These are phyloP conservation scores for Colletotrichum sp. DNA, from an alignment of 2,329 filamentous ascomycete genomes.

Conservation along the genomic window DNA sequence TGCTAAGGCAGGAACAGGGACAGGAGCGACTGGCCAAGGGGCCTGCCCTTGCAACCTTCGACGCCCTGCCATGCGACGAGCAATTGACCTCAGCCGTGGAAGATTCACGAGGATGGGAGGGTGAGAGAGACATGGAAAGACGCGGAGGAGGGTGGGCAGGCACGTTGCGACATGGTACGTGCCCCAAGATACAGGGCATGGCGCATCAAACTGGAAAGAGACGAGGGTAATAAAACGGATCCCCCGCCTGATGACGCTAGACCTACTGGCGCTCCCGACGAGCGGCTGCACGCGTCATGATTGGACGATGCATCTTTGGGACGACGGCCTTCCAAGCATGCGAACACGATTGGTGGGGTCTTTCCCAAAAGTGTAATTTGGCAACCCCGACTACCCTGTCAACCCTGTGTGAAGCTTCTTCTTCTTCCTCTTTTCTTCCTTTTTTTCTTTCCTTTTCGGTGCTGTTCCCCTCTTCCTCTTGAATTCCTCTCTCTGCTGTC, in stretches of 20 bases:
- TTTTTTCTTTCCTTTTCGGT: neutral
- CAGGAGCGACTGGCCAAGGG: neutral
- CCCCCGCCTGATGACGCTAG: neutral
- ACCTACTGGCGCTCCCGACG: neutral
- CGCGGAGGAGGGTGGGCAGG: neutral
- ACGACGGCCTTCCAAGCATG: neutral
- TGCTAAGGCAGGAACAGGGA: slow-evolving; percentile 15
- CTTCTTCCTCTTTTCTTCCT: neutral
- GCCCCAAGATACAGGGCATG: neutral
- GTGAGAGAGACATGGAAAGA: neutral
- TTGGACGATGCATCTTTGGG: slow-evolving; percentile 10
- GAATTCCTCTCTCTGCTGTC: neutral
- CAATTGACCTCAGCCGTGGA: neutral
- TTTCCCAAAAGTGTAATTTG: slow-evolving; percentile 1
- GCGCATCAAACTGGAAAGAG: neutral
- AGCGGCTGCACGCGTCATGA: neutral
- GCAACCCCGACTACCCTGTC: neutral
- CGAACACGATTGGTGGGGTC: neutral
- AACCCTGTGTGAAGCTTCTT: neutral
- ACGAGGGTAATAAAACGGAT: neutral
- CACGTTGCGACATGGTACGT: neutral
- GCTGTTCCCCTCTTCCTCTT: neutral
- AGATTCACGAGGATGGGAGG: neutral
- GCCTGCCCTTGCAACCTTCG: neutral
- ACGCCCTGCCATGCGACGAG: neutral